Evolutionary conservation across 1,284 basidiomycete genomes (phyloP).

Genomic region (Apiotrichum gracile): DNA sequence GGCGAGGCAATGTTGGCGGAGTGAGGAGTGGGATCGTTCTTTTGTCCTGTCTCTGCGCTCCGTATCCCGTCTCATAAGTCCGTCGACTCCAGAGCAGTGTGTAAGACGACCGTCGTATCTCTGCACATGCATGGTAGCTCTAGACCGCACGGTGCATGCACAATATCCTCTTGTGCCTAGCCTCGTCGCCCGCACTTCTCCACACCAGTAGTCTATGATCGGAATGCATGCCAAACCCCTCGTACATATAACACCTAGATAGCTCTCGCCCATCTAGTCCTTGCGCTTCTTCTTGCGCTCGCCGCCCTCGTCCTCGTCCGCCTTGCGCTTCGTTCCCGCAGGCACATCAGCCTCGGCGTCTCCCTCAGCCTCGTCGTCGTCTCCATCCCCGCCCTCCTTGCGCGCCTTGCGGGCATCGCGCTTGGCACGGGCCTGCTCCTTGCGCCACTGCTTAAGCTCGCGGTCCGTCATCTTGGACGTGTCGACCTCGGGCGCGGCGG

Average conservation of each 20-base stretch:
- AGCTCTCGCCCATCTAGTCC: neutral
- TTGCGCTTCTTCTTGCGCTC: slow-evolving; percentile 29
- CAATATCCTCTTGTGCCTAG: too few species aligned
- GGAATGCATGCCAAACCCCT: neutral
- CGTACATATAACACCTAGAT: neutral
- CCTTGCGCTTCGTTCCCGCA: slow-evolving; percentile 35
- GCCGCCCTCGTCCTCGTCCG: slow-evolving; percentile 24
- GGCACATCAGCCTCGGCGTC: slow-evolving; percentile 10
- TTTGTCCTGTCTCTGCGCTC: too few species aligned
- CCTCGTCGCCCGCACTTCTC: neutral
- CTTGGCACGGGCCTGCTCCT: slow-evolving; percentile 40
- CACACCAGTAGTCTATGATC: neutral
- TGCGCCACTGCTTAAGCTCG: slow-evolving; percentile 38
- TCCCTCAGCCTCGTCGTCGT: slow-evolving; percentile 15
- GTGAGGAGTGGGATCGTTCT: too few species aligned
- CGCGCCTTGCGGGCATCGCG: slow-evolving; percentile 37
- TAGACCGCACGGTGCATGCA: too few species aligned
- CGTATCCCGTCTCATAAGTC: too few species aligned
- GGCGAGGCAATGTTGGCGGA: too few species aligned
- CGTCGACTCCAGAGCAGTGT: too few species aligned
- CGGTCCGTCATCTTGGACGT: slow-evolving; percentile 25
- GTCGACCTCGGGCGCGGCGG: slow-evolving; percentile 21
- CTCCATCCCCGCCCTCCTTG: slow-evolving; percentile 22
- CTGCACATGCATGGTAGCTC: too few species aligned
- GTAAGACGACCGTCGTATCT: too few species aligned